Evolutionary conservation across 305 asterid genomes (phyloP), one percentile per base, ranked within the genome.

Genomic region (Nicotiana rustica): DNA sequence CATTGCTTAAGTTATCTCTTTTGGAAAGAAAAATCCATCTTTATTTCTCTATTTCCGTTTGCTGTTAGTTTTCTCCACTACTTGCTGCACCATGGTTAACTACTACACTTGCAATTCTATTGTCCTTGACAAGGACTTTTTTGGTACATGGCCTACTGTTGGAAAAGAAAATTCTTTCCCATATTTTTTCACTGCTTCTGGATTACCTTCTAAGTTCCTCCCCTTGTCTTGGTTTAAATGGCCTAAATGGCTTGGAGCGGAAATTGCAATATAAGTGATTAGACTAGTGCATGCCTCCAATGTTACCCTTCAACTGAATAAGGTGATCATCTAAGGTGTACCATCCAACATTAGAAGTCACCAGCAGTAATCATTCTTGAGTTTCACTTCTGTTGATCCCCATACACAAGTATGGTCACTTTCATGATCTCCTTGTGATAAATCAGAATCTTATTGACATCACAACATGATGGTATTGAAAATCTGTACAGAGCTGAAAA

Each of bases 261-360:
- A 69, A 5, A 10, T 36, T 8, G 5, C n/a, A n/a, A 68, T 36
- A 68, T 6, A 35, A 68, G 55, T 17, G 77, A 36, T 68, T 38
- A 36, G 31, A n/a, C 77, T 47, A 49, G 44, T 73, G 79, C 25
- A 47, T 13, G 13, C 64, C 79, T 71, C 79, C 62, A 73, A 49
- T 25, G 79, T 73, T 73, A 38, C 44, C 41, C 79, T 49, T 73
- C 49, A 73, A 25, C 64, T 73, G 64, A 73, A 73, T 73, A 73
- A 47, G 64, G 64, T 49, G 64, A 73, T 73, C 64, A 73, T 73
- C 41, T 15, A 73, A 8, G 4, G 25, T 13, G 79, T 36, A 44
- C 78, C 25, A 14, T 21, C 25, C 25, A 25, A 25, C 25, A 25
- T 25, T 25, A 25, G 25, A 25, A 25, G 25, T 25, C 25, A 25